Base-by-base conservation (phyloP, 164 flowering plant genomes). In the Vitis cinerea region DNA sequence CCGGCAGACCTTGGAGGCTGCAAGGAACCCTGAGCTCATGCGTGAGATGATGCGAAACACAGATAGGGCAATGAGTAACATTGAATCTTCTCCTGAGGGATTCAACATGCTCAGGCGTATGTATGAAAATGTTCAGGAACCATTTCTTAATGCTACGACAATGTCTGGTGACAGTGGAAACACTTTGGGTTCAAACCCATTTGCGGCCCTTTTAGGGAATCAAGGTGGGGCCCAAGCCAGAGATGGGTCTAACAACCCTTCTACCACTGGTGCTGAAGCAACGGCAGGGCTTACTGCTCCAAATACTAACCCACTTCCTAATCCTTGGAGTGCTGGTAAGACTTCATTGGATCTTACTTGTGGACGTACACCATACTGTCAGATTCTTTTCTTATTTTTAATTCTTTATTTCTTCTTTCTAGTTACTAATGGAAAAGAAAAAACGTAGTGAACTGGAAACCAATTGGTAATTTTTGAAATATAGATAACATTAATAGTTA, bases 11-110 rank as follows among this genome's bases (percentile, higher is more conserved):
- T 64, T 93, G 60, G 98, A 93, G 75, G 93, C 95, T 69, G 94
- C 98, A 15, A 83, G 97, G 74, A 93, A 91, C 75, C 98, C 98
- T 68, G 98, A 93, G 71, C 87, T 93, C 30, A 93, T 91, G 98
- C 92, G 98, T 30, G 98, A 93, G 80, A 93, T 93, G 98, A 91
- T 93, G 97, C 86, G 98, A 29, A 91, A 93, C 78, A 93, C 97
- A 66, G 98, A 93, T 76, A 83, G 98, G 78, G 98, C 98, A n/a
- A 90, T 93, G 98, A 93, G 97, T 69, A 94, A 94, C 52, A 94
- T 94, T 70, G 98, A 94, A 75, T 84, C 98, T 69, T 85, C 97
- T 65, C 98, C 98, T 10, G 98, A 93, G 79, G 98, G 98, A 59
- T 93, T 93, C 60, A 93, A 93, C 79, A 90, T 90, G 96, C 91